A percentile compares a stretch with the other conserved stretches of the same genome.
phyloP scores from a whole-genome alignment of 2,329 filamentous ascomycete species.

The Xylaria sp. region DNA sequence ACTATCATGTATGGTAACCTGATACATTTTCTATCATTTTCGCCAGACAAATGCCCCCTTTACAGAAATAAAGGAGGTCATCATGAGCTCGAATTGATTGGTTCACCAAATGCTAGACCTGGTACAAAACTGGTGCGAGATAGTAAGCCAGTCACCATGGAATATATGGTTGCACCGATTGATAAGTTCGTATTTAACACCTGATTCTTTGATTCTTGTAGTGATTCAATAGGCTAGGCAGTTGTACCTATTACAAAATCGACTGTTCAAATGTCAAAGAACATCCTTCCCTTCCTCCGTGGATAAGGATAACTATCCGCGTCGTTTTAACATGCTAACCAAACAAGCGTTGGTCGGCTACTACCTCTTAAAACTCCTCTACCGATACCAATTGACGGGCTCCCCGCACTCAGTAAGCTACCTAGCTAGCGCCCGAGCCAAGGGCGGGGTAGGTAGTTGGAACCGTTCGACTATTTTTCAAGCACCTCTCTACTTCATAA shows the following conservation, averaged over 20 bases:
- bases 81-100: neutral
- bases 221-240: too few species aligned
- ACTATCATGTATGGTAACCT: too few species aligned
- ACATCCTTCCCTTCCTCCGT: neutral
- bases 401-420: slow-evolving; percentile 18
- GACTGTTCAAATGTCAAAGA: too few species aligned
- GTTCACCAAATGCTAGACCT: neutral
- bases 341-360: neutral
- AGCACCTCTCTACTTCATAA: neutral
- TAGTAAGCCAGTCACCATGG: slow-evolving; percentile 10
- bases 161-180: too few species aligned
- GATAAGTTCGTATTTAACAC: too few species aligned
- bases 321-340: slow-evolving; percentile 1
- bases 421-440: neutral
- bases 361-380: slow-evolving; percentile 1
- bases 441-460: slow-evolving; percentile 21
- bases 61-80: neutral
- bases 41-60: too few species aligned
- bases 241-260: too few species aligned
- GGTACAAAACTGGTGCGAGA: neutral
- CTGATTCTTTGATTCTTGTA: too few species aligned
- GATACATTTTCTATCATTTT: too few species aligned
- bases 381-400: slow-evolving; percentile 13
- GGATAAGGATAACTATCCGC: neutral
- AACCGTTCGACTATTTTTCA: neutral